A percentile compares a stretch with the other conserved stretches of the same genome.
Evolutionary conservation across 1,284 basidiomycete species (phyloP).

Genomic region (Cutaneotrichosporon spelunceum): DNA sequence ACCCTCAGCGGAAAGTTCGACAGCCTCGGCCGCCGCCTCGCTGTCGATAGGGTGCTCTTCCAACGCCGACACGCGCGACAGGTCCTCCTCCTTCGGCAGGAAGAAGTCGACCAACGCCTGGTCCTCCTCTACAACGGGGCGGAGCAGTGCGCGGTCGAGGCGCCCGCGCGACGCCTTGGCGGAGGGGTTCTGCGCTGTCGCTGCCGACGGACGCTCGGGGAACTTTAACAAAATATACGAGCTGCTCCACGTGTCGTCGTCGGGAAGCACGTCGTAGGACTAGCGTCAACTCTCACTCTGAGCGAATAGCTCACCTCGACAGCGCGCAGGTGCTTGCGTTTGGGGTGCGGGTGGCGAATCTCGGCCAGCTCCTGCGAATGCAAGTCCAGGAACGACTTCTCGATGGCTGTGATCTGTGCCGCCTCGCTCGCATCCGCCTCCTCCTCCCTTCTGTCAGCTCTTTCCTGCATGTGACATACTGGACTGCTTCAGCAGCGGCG

Average conservation of each 20-base stretch:
- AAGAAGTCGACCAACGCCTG: slow-evolving; percentile 88
- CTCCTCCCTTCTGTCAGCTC: slow-evolving; percentile 42
- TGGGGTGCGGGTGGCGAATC: slow-evolving; percentile 63
- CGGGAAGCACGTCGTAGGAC: slow-evolving; percentile 78
- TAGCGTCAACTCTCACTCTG: neutral
- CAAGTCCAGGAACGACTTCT: slow-evolving; percentile 69
- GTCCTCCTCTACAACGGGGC: slow-evolving; percentile 73
- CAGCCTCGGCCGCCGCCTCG: slow-evolving; percentile 17
- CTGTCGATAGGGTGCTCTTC: slow-evolving; percentile 28
- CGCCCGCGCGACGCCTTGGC: slow-evolving; percentile 53
- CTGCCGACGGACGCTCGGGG: slow-evolving; percentile 69
- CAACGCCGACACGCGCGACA: slow-evolving; percentile 26
- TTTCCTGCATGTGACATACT: slow-evolving; percentile 15
- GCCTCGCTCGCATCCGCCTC: slow-evolving; percentile 69
- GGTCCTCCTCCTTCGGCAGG: slow-evolving; percentile 72
- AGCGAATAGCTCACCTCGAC: slow-evolving; percentile 55
- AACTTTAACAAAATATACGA: slow-evolving; percentile 85
- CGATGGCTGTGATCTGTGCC: slow-evolving; percentile 77
- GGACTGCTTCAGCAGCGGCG: slow-evolving; percentile 23
- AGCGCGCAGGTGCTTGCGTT: slow-evolving; percentile 70
- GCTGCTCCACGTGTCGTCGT: slow-evolving; percentile 82
- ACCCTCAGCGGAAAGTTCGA: slow-evolving; percentile 20
- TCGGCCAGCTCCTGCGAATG: slow-evolving; percentile 59
- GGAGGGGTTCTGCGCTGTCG: slow-evolving; percentile 70
- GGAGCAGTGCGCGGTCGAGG: slow-evolving; percentile 75